Conservation (phyloP, 768 basidiomycete species). For the Xerocomellus dryophilus region DNA sequence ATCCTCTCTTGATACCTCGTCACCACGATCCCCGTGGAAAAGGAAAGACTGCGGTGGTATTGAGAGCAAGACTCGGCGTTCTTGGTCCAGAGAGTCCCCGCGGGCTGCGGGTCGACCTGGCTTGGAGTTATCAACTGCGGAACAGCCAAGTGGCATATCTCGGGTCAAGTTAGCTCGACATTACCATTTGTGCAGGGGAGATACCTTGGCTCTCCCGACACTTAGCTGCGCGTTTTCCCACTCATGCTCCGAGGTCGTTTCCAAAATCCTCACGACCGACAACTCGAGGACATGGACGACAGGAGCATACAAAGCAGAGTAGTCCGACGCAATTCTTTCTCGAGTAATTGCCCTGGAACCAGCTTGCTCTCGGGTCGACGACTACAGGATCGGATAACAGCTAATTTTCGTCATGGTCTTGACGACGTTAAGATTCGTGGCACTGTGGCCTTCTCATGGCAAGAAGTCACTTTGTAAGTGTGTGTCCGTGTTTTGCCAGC, state of each 20-base stretch:
- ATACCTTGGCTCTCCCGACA: not conserved
- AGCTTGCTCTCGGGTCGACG: not conserved
- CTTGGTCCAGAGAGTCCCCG: not conserved
- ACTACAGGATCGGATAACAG: not conserved
- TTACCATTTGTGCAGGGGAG: not conserved
- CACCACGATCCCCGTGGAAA: not conserved
- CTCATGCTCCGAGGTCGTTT: too few species aligned
- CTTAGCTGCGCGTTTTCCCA: not conserved
- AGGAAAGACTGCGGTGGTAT: not conserved
- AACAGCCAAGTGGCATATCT: not conserved
- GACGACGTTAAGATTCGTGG: too few species aligned
- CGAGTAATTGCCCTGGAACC: not conserved
- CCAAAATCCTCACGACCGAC: not conserved
- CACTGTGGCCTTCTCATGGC: too few species aligned
- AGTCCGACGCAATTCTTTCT: too few species aligned
- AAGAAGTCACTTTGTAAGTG: conserved; percentile 2
- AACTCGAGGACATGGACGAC: not conserved
- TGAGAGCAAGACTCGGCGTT: not conserved
- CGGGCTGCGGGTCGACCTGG: not conserved
- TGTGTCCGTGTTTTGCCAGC: conserved; percentile 22
- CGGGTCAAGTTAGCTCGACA: too few species aligned
- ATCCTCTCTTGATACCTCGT: not conserved
- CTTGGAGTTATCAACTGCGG: not conserved
- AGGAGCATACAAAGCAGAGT: too few species aligned
- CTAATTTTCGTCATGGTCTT: not conserved